Conservation (phyloP, 192 early-diverging fungal species). For the Coemansia sp. region DNA sequence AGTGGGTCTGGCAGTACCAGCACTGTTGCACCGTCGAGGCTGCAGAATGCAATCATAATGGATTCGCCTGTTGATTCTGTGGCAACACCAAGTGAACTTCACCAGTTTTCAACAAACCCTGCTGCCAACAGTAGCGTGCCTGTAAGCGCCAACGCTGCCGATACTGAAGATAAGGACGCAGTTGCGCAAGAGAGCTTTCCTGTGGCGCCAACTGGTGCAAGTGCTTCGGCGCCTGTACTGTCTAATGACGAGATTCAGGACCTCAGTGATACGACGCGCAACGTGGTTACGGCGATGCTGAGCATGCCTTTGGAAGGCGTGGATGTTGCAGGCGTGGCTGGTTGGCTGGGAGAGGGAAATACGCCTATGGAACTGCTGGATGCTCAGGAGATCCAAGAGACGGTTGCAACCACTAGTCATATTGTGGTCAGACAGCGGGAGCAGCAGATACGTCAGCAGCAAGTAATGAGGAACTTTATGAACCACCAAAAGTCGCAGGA, state of each 20-base stretch:
- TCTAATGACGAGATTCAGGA: slow-evolving; percentile 42
- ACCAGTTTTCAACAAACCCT: slow-evolving; percentile 21
- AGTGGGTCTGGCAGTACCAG: slow-evolving; percentile 10
- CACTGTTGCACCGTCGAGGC: slow-evolving; percentile 11
- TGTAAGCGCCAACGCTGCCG: background rate
- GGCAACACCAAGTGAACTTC: slow-evolving; percentile 12
- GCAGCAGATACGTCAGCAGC: slow-evolving; percentile 39
- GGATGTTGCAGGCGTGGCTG: slow-evolving; percentile 44
- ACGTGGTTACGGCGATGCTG: slow-evolving; percentile 38
- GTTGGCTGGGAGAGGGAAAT: slow-evolving; percentile 48
- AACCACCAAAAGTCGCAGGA: slow-evolving; percentile 15
- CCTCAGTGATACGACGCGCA: slow-evolving; percentile 38
- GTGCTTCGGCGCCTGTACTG: slow-evolving; percentile 5
- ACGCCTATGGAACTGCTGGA: slow-evolving; percentile 47
- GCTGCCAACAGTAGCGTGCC: background rate
- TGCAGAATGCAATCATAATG: slow-evolving; percentile 22
- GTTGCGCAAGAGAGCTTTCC: background rate
- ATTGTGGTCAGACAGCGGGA: slow-evolving; percentile 47
- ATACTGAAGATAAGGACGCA: background rate
- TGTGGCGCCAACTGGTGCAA: background rate
- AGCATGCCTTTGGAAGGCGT: slow-evolving; percentile 48
- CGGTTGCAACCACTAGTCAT: slow-evolving; percentile 46
- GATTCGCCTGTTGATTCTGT: slow-evolving; percentile 29
- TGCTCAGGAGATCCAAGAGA: slow-evolving; percentile 41
- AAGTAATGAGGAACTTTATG: slow-evolving; percentile 22